Evolutionary conservation across 2,329 filamentous ascomycete species (phyloP), one percentile per base, ranked within the genome.

Genomic region (Emericellopsis atlantica): DNA sequence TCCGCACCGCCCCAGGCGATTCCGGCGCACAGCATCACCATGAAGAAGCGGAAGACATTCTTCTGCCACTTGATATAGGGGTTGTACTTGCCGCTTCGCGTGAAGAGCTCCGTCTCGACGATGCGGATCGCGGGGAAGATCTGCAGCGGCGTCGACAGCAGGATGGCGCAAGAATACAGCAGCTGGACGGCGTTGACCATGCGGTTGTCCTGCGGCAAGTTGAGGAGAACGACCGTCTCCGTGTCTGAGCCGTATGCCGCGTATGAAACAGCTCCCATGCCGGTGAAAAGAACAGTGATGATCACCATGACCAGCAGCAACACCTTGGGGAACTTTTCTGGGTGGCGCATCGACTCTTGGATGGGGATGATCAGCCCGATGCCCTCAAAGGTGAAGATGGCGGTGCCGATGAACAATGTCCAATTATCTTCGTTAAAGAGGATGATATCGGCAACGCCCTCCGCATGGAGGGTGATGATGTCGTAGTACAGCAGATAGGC

Each of bases 41-140:
- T 78, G 55, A 90, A 81, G 70, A 96, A 98, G 41, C 92, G 82
- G 69, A 95, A 98, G 29, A 83, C 68, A 52, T 98, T 98, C 78
- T 98, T 98, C 72, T 96, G 85, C 92, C 92, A 98, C 68, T 98
- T 98, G 69, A 98, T 94, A 56, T 86, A 92, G 1, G 88, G 89
- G 57, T 96, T 95, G 66, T 95, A 95, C 64, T 98, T 98, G 51
- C 92, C 89, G 46, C 88, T 95, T 55, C 84, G 75, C 21, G 85
- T 94, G 61, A 96, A 98, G 6, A 96, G 71, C 49, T 88, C 87
- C 51, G 94, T 95, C 62, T 94, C 89, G 29, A 86, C 87, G 54
- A 98, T 98, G 55, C 90, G 84, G 54, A 98, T 96, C 35, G 92
- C 92, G 0, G 92, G 92, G 70, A 96, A 98, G 50, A 98, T 89